These are phyloP conservation scores for Termitomyces sp. DNA, from an alignment of 768 basidiomycete species.

Conservation along the genomic window DNA sequence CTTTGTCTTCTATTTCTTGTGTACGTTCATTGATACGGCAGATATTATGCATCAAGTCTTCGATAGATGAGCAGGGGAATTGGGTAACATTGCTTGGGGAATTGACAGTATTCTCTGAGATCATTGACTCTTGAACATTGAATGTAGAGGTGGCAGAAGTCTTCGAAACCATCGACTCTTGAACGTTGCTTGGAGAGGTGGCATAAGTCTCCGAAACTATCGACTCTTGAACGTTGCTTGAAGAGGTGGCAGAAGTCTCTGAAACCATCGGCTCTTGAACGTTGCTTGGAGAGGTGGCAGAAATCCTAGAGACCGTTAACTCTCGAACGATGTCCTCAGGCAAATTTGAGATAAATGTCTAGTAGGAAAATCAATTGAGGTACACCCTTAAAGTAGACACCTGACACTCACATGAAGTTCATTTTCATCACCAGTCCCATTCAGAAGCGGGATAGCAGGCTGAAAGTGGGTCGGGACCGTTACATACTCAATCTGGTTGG, in stretches of 20 bases:
- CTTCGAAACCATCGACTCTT: no score
- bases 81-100: no score
- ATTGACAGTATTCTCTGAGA: no score
- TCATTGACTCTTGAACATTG: no score
- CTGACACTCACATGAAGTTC: constrained; percentile 17
- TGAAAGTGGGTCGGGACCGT: constrained; percentile 76
- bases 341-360: constrained; percentile 15
- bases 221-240: no score
- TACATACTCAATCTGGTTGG: constrained; percentile 55
- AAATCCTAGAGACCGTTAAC: constrained; percentile 27
- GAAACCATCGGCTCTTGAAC: no score
- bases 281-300: constrained; percentile 24
- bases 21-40: constrained; percentile 29
- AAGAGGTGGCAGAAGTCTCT: no score
- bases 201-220: no score
- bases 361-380: not conserved
- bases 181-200: no score
- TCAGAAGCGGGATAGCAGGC: constrained; percentile 67
- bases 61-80: constrained; percentile 31
- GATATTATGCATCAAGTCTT: constrained; percentile 36
- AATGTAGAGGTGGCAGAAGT: no score
- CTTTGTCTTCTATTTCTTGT: constrained; percentile 42
- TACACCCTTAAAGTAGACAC: not conserved
- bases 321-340: constrained; percentile 29
- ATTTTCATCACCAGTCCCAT: constrained; percentile 56